Evolutionary conservation across 495 filamentous ascomycete species (phyloP), one percentile per base, ranked within the genome.

Genomic region (Podospora conica): DNA sequence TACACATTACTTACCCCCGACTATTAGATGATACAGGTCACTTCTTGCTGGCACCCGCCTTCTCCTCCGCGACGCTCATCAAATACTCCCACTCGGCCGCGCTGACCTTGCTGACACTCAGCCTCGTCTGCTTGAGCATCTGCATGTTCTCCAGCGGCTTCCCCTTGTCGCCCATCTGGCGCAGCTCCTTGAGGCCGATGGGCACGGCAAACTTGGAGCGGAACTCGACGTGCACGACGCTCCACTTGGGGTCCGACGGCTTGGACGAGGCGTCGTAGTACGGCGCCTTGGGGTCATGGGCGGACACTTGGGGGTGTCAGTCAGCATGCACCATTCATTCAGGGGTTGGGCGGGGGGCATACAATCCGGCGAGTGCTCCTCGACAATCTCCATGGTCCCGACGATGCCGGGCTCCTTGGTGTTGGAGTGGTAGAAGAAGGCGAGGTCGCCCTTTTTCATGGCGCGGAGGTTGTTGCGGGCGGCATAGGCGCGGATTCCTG

Each of bases 361-460:
- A 92, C 91, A 80, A 71, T 98, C 95, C 8, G 86, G 80, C 1
- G 88, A 86, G 69, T 91, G 87, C 76, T 96, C 92, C 66, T 85
- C 77, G 3, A 96, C 92, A 72, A 98, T 89, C 76, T 96, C 90
- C 91, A 97, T 96, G 9, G 89, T 85, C n/a, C 95, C 95, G 5
- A 88, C 93, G 60, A 98, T 90, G 3, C 92, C 94, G 0, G 95
- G 93, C 29, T 87, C 83, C 76, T 95, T 96, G 79, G 90, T 93
- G 73, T 93, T 96, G n/a, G 90, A 94, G 79, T 97, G 94, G 74
- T 98, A 98, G 80, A 98, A 97, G 79, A 98, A 97, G 40, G 92
- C 93, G 55, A 90, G 80, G 68, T 98, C 95, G 53, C 95, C 94
- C 68, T 88, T 85, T 75, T 90, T 91, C 95, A 98, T 98, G 6